These are phyloP conservation scores for Paramecium caudatum DNA, from an alignment of 73 alveolate genomes.

Conservation along the genomic window DNA sequence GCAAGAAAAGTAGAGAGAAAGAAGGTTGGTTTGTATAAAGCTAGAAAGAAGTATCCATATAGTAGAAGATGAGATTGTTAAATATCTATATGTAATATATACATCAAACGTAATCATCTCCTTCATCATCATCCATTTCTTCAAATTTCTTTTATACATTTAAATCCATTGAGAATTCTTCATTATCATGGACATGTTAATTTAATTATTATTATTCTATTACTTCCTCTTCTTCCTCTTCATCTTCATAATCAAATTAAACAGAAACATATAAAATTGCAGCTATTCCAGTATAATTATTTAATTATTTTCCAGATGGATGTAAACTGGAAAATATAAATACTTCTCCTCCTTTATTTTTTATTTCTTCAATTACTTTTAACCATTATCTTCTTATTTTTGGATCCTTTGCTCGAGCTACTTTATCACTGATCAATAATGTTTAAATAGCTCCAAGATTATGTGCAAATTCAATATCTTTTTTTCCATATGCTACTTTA, in stretches of 20 bases:
- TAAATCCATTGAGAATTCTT: neutral
- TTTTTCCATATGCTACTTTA: constrained; percentile 68
- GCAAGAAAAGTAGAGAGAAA: constrained; percentile 42
- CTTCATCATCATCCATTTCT: neutral
- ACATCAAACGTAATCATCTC: neutral
- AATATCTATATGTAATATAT: neutral
- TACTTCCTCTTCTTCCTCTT: neutral
- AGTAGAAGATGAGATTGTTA: constrained; percentile 61
- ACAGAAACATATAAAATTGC: constrained; percentile 64
- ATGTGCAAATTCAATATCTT: constrained; percentile 58
- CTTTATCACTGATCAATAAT: constrained; percentile 60
- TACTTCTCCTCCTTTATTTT: constrained; percentile 68
- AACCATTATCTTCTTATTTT: constrained; percentile 47
- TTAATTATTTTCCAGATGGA: constrained; percentile 60
- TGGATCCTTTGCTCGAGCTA: constrained; percentile 66
- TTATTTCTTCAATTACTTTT: constrained; percentile 35
- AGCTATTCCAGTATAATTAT: constrained; percentile 69
- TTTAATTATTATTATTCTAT: neutral
- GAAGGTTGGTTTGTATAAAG: constrained; percentile 54
- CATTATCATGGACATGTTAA: neutral
- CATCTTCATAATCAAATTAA: constrained; percentile 55
- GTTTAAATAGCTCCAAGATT: constrained; percentile 64
- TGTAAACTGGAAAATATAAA: constrained; percentile 72
- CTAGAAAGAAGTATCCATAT: constrained; percentile 64
- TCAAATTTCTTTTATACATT: neutral